These are phyloP conservation scores for Phyllosticta ampelicida DNA, from an alignment of 2,329 filamentous ascomycete species.

Conservation along the genomic window DNA sequence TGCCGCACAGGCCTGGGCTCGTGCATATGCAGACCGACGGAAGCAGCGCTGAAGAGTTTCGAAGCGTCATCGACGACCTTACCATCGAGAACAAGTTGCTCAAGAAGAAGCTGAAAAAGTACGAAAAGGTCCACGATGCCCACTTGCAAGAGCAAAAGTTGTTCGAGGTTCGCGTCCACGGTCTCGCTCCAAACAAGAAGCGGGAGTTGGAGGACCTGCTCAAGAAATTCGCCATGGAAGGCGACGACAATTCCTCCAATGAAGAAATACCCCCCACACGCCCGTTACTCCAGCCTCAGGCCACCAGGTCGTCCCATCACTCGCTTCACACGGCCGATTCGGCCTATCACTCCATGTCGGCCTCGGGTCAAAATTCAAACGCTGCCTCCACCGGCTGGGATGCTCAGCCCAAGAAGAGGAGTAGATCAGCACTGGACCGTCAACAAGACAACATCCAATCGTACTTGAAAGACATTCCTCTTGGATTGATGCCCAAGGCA, in stretches of 20 bases:
- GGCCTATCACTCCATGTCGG: constrained; percentile 52
- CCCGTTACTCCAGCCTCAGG: constrained; percentile 41
- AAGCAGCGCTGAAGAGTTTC: constrained; percentile 62
- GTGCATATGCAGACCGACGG: constrained; percentile 29
- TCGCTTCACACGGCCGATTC: constrained; percentile 51
- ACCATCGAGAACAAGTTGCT: constrained; percentile 74
- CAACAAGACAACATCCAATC: constrained; percentile 49
- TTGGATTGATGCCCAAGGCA: constrained; percentile 52
- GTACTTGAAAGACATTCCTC: constrained; percentile 62
- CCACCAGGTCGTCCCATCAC: constrained; percentile 32
- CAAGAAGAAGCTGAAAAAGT: constrained; percentile 60
- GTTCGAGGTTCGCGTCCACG: constrained; percentile 73
- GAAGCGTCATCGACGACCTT: constrained; percentile 77
- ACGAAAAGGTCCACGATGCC: constrained; percentile 55
- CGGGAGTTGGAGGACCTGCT: constrained; percentile 65
- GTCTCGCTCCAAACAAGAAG: constrained; percentile 60
- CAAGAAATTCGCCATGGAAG: constrained; percentile 49
- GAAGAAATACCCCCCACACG: constrained; percentile 22
- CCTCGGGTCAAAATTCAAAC: constrained; percentile 34
- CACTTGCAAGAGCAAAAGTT: constrained; percentile 64
- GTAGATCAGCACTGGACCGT: background rate
- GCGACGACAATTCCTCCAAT: background rate
- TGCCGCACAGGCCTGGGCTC: constrained; percentile 21
- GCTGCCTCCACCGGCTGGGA: constrained; percentile 23
- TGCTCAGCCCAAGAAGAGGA: background rate